Base-by-base conservation (phyloP, 805 yeast genomes). In the Lachancea sp. region DNA sequence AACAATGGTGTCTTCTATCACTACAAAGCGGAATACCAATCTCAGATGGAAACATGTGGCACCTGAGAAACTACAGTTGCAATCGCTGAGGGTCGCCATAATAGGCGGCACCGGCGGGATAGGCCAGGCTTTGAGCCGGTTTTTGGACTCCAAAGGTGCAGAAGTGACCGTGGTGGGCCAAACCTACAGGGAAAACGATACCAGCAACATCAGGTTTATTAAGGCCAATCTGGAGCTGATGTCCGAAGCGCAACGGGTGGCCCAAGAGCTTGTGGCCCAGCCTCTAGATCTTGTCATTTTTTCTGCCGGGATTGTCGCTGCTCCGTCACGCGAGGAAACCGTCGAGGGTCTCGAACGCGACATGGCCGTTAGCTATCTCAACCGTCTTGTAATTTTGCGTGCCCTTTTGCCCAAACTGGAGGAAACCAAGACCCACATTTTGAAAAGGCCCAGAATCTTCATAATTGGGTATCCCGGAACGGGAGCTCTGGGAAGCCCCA, bases 31-130 rank as follows among this genome's bases (percentile, higher is more conserved):
- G 3, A 35, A 41, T 29, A n/a, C 17, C n/a, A 17, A 29, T 27
- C 27, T 41, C 17, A 26, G 9, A n/a, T 41, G 44, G 44, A 25
- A 18, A 29, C 38, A 41, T 19, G 44, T 41, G 18, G 19, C 38
- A 6, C 39, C 39, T 5, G 40, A 41, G 10, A 18, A 40, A 8
- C 34, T 47, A 13, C 37, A 33, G 6, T 16, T 44, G 17, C 11
- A 22, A 16, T 19, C 40, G 11, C 32, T 54, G 18, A 55, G 58
- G 17, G 59, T 58, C 3, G 52, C 56, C 2, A 41, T 68, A n/a
- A 49, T 69, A 34, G 73, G 73, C 20, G 73, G 73, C 10, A 69
- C 72, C 1, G 67, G 67, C 42, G 73, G 73, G 3, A 44, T 68
- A 3, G 73, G 73, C 3, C 59, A 67, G 18, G 63, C 70, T 2